Percentiles rank a stretch among this genome's conserved stretches.
These are phyloP conservation scores for Fusarium nelsonii DNA, from an alignment of 2,329 filamentous ascomycete species.

Conservation along the genomic window DNA sequence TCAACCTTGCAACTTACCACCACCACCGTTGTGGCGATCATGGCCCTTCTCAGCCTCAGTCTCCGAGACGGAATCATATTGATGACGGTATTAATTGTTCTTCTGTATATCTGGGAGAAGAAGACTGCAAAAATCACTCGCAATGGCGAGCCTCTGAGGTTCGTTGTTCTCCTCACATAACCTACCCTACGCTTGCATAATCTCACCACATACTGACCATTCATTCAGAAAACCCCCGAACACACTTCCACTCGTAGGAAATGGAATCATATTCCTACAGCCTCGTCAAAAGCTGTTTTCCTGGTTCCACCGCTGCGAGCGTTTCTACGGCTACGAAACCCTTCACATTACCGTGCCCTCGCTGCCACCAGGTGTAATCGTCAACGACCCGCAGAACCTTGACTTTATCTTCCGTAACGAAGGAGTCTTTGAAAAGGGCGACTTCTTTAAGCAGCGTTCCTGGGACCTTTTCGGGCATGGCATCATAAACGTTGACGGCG, in stretches of 20 bases:
- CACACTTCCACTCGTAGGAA: constrained; percentile 68
- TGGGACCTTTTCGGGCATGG: constrained; percentile 75
- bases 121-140: constrained; percentile 31
- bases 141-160: constrained; percentile 40
- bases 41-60: constrained; percentile 35
- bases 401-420: constrained; percentile 74
- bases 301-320: constrained; percentile 72
- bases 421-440: constrained; percentile 70
- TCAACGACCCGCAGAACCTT: constrained; percentile 71
- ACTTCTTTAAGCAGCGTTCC: constrained; percentile 70
- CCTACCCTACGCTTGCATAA: constrained; percentile 2
- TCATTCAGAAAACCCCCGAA: constrained; percentile 59
- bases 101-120: constrained; percentile 14
- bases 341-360: constrained; percentile 73
- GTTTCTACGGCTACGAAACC: constrained; percentile 68
- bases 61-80: constrained; percentile 4
- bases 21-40: not conserved
- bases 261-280: constrained; percentile 71
- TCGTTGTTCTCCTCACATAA: not conserved
- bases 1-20: constrained; percentile 9
- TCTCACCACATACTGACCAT: not conserved
- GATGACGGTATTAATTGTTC: not conserved
- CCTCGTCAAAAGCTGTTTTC: constrained; percentile 70
- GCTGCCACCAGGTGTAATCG: constrained; percentile 71
- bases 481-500: constrained; percentile 75